Evolutionary conservation across 2,329 filamentous ascomycete species (phyloP), one percentile per base, ranked within the genome.

Genomic region (Mycosphaerella sp.): DNA sequence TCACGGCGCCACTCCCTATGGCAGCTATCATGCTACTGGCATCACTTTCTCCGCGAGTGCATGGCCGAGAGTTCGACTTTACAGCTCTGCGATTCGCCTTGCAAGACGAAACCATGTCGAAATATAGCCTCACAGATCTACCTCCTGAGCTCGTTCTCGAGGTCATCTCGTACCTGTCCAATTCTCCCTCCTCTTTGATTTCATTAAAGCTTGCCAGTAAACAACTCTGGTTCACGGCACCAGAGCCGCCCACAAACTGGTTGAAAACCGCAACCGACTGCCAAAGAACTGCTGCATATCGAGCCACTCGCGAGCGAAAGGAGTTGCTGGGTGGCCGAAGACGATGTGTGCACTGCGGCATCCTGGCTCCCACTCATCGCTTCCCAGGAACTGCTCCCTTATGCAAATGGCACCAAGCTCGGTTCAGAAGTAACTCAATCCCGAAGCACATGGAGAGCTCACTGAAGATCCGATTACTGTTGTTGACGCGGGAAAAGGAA

Each of bases 121-220:
- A 17, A 36, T 31, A 47, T 11, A 43, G 34, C 32, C 48, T 65
- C n/a, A 45, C 49, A 2, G 45, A 55, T 34, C 68, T 75, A 7
- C 74, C 73, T 21, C 59, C 69, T 51, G 69, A 72, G 42, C 51
- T 69, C n/a, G 60, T 69, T 40, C 60, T 62, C 34, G 52, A 62
- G 21, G 66, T 75, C 43, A 57, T 63, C 41, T 60, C 69, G 29
- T 57, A 68, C 55, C 67, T 76, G 6, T 29, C 26, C 26, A 6
- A 6, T 7, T 63, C 69, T 5, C 61, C 62, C 0, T 70, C 73
- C 40, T 67, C 63, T 26, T 61, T 69, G 17, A 60, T 74, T 7
- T 65, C 73, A 3, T 64, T 74, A 8, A 71, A 71, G 43, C 67
- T 75, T 41, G 65, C 67, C 5, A 64, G 68, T 45, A 62, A 60